Evolutionary conservation across 352 stramenopile genomes (phyloP), one percentile per base, ranked within the genome.

Genomic region (Phytophthora syringae): DNA sequence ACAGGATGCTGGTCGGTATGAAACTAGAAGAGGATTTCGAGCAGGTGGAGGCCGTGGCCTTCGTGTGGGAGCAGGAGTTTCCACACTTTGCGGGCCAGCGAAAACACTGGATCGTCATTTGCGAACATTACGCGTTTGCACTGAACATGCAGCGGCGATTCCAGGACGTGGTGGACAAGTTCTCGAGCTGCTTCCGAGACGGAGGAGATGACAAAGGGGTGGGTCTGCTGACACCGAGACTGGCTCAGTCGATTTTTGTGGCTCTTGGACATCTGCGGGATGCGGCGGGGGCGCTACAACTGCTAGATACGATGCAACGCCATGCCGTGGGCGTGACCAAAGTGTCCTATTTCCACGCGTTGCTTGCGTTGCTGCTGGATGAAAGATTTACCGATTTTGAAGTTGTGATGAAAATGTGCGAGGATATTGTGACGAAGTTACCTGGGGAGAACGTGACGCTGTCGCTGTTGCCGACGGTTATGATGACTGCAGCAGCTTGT

Each of bases 131-230:
- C 54, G 80, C 80, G 27, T 70, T 71, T 51, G 75, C 69, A 4
- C 60, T 88, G 0, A 89, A 87, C 61, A 52, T 63, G 28, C 68
- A 82, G 49, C 67, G 85, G 62, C 76, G 77, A n/a, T 89, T 88
- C 40, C 22, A 71, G 13, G 75, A 88, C 24, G 71, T 88, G 20
- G 58, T 84, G n/a, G 74, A 86, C 55, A 84, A 64, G 43, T 77
- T 88, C 25, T 67, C 42, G 32, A 27, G 36, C 42, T 72, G 71
- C 12, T 66, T 60, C 25, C 48, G 52, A 7, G 44, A 50, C 11
- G 18, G 56, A 3, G 50, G 53, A n/a, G n/a, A 54, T 11, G 1
- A 22, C 11, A 15, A 28, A 22, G 55, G 37, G 6, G 25, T 56
- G 3, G 68, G 58, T 47, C 24, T 88, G 7, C 59, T 89, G 36